Evolutionary conservation across 768 basidiomycete genomes (phyloP).

Genomic region (Rhodotorula sphaerocarpa): DNA sequence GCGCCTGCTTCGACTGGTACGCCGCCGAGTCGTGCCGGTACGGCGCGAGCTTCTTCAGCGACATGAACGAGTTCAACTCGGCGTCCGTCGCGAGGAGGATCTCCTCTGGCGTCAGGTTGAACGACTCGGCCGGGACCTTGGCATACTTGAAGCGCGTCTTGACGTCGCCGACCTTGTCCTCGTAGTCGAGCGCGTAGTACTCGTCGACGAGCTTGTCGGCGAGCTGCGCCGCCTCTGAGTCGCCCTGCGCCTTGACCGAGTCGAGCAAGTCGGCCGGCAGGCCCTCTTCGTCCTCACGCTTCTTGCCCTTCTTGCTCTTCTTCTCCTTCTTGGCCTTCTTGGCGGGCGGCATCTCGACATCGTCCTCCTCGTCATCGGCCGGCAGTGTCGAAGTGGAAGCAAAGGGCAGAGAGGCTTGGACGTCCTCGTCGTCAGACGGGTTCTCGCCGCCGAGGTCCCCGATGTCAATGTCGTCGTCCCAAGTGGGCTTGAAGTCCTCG

Average conservation of each 20-base stretch:
- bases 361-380: constrained; percentile 44
- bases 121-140: constrained; percentile 55
- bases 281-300: constrained; percentile 33
- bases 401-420: constrained; percentile 40
- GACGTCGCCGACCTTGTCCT: constrained; percentile 82
- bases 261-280: constrained; percentile 32
- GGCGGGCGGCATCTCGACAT: constrained; percentile 39
- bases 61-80: constrained; percentile 85
- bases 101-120: constrained; percentile 65
- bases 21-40: constrained; percentile 53
- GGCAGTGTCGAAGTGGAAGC: constrained; percentile 20
- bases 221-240: constrained; percentile 68
- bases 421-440: constrained; percentile 51
- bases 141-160: constrained; percentile 90
- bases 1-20: constrained; percentile 59
- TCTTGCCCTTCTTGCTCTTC: constrained; percentile 39
- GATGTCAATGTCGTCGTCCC: constrained; percentile 85
- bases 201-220: constrained; percentile 85
- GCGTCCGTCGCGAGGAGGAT: constrained; percentile 84
- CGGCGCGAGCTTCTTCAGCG: constrained; percentile 82
- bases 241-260: constrained; percentile 43
- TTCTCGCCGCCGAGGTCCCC: constrained; percentile 52
- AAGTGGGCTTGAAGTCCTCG: constrained; percentile 64
- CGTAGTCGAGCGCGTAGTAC: constrained; percentile 83
- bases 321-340: constrained; percentile 50